phyloP scores from a whole-genome alignment of 306 rosid species.

The Morella rubra region DNA sequence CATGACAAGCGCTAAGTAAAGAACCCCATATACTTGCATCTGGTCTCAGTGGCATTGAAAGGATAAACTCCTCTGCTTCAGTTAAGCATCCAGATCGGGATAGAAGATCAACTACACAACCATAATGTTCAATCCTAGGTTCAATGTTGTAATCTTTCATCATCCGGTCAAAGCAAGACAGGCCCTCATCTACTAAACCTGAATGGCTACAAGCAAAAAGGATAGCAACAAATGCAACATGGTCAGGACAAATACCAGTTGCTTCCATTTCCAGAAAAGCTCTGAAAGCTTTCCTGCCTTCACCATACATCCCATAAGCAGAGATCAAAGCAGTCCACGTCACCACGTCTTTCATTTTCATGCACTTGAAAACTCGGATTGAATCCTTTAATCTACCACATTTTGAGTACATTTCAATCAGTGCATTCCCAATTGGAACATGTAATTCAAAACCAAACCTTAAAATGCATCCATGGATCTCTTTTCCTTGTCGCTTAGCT shows the following conservation, averaged over 20 bases:
- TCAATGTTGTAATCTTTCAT: slow-evolving; percentile 49
- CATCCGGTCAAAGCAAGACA: slow-evolving; percentile 56
- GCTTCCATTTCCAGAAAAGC: slow-evolving; percentile 55
- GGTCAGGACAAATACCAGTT: slow-evolving; percentile 48
- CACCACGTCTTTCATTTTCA: slow-evolving; percentile 54
- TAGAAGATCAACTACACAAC: slow-evolving; percentile 68
- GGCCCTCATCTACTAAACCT: slow-evolving; percentile 63
- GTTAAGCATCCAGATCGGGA: slow-evolving; percentile 56
- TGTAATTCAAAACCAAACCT: slow-evolving; percentile 45
- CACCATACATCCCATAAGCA: slow-evolving; percentile 65
- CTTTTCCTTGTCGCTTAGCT: slow-evolving; percentile 44
- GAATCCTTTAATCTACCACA: slow-evolving; percentile 56
- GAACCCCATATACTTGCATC: slow-evolving; percentile 55
- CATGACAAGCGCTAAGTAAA: slow-evolving; percentile 68
- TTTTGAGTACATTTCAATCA: slow-evolving; percentile 75
- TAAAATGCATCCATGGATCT: slow-evolving; percentile 57
- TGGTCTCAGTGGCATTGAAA: slow-evolving; percentile 51
- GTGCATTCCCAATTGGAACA: slow-evolving; percentile 55
- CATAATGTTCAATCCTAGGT: slow-evolving; percentile 56
- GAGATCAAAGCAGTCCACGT: slow-evolving; percentile 65
- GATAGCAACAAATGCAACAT: slow-evolving; percentile 55
- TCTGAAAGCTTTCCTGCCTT: slow-evolving; percentile 52
- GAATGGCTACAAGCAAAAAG: slow-evolving; percentile 71
- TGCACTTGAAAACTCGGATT: slow-evolving; percentile 44
- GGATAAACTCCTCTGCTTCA: slow-evolving; percentile 54